Conservation (phyloP, 2,329 filamentous ascomycete species). For the Trichoderma hamatum region DNA sequence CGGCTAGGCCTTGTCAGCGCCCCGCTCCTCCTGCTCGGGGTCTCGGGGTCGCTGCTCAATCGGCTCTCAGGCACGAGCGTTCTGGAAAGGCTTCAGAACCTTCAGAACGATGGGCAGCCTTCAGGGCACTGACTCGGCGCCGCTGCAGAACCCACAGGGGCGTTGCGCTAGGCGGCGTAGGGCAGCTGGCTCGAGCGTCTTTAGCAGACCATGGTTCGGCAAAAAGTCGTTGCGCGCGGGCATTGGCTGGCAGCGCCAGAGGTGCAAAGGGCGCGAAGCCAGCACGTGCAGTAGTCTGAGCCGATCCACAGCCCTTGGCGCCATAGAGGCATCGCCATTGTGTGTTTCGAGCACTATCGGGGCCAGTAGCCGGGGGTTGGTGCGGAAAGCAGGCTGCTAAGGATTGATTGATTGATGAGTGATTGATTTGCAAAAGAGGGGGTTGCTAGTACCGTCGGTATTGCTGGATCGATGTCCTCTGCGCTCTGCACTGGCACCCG, state of each 20-base stretch:
- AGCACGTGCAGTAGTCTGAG: constrained; percentile 15
- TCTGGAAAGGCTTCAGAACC: constrained; percentile 26
- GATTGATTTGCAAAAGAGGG: background rate
- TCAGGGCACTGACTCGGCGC: constrained; percentile 4
- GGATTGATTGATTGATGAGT: background rate
- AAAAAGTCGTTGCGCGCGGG: background rate
- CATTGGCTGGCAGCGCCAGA: too few relatives aligned
- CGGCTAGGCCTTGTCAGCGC: background rate
- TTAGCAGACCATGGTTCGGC: background rate
- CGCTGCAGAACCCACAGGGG: constrained; percentile 7
- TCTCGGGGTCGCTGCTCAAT: background rate
- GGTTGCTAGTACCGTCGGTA: background rate
- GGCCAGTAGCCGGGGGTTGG: background rate
- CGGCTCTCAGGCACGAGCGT: background rate
- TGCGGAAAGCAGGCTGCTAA: background rate
- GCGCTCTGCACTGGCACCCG: background rate
- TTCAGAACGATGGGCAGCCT: constrained; percentile 18
- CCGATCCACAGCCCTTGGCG: constrained; percentile 9
- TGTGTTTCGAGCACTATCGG: background rate
- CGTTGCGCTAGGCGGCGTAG: constrained; percentile 20
- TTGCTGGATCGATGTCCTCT: background rate
- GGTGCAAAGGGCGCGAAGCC: background rate
- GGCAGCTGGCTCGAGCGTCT: constrained; percentile 16
- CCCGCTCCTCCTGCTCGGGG: background rate
- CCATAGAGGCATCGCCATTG: background rate